Evolutionary conservation across 371 early-diverging fungal genomes (phyloP), one percentile per base, ranked within the genome.

Genomic region (Rozella allomycis): DNA sequence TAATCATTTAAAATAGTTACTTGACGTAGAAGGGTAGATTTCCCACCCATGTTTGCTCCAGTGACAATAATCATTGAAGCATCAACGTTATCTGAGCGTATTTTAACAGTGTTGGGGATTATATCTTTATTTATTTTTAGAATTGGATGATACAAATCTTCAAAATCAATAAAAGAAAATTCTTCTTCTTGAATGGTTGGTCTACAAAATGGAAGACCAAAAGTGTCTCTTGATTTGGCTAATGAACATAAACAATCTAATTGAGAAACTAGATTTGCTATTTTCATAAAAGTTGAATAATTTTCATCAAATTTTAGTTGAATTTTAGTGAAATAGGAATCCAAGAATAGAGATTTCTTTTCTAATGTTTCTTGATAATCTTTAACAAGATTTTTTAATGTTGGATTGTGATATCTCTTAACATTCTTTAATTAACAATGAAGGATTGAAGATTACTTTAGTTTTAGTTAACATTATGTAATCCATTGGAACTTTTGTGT

Each of bases 41-140:
- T 98, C 20, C 90, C 90, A 19, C 81, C 83, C 76, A 85, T 83
- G 40, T 86, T 98, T 11, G 99, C 94, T 1, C 99, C 99, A 0
- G 98, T 96, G 28, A 99, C 47, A 3, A 99, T 60, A n/a, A 91
- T 68, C 42, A 96, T 63, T n/a, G n/a, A n/a, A n/a, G n/a, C n/a
- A n/a, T n/a, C n/a, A n/a, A n/a, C n/a, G n/a, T n/a, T n/a, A n/a
- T n/a, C n/a, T n/a, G n/a, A n/a, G n/a, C n/a, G n/a, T n/a, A n/a
- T n/a, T n/a, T n/a, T n/a, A n/a, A n/a, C n/a, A n/a, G n/a, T n/a
- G n/a, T n/a, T n/a, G n/a, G n/a, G n/a, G n/a, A n/a, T n/a, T n/a
- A n/a, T n/a, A n/a, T n/a, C n/a, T n/a, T n/a, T n/a, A n/a, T n/a
- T n/a, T n/a, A n/a, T n/a, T n/a, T n/a, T n/a, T n/a, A 81, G 69